Evolutionary conservation across 2,329 filamentous ascomycete genomes (phyloP), one percentile per base, ranked within the genome.

Genomic region (Pseudocercospora cruenta): DNA sequence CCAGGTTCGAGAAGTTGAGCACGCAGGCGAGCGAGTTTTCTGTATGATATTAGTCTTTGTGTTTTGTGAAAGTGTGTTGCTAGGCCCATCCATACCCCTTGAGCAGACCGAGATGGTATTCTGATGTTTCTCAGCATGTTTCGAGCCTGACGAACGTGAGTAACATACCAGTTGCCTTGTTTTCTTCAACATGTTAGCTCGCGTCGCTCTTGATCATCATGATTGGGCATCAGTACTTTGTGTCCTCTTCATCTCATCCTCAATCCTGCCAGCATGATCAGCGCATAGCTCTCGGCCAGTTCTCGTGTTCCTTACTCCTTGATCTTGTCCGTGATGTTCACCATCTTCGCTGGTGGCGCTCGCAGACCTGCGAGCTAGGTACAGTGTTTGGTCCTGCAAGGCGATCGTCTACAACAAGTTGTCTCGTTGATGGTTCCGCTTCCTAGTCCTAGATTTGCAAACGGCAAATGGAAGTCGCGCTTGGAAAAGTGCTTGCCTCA

Each of bases 241-340:
- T 76, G 95, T 99, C 88, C 88, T 94, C 80, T 88, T 90, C 95
- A 99, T 99, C 90, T 99, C 95, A 83, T 97, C 94, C 87, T 99
- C 95, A 77, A 99, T 99, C 89, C 94, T 97, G 61, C 64, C 62
- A n/a, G 26, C 36, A 54, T 60, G 53, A 74, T 76, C 68, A 77
- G 70, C 62, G 33, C 31, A 64, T 26, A 62, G 58, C 24, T 16
- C 10, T 33, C 26, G 19, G n/a, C 22, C 14, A 1, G 9, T 10
- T 26, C 31, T 2, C 9, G 24, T 26, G 24, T 19, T 21, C 79
- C 90, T 77, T 82, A 97, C 94, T 98, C 95, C 86, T 99, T 99
- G 84, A 99, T 99, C 87, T 97, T 98, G 63, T 99, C 96, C 72
- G 95, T 98, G 73, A 99, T 99, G 84, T 98, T 98, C 81, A 98